Base-by-base conservation (phyloP, 208 protist species). In the Herpetomonas tarakana region DNA sequence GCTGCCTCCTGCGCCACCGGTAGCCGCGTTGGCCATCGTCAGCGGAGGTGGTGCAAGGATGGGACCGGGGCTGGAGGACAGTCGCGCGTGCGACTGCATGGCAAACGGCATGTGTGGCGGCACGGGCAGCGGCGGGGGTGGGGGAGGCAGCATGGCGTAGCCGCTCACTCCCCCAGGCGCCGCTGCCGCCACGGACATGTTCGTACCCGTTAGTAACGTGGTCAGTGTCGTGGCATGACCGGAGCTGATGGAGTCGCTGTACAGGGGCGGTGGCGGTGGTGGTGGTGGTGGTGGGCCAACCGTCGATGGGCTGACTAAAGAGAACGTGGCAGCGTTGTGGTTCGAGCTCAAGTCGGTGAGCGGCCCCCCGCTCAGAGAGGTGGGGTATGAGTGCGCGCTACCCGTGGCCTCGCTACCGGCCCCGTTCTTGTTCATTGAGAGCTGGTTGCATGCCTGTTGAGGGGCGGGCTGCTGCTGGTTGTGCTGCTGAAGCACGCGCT, bases 391-490 rank as follows among this genome's bases (percentile, higher is more conserved):
- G 18, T 19, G 12, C 7, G n/a, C 46, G 35, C 35, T 41, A 41
- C 9, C 9, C 14, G 35, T 14, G 35, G 35, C 9, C 9, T 41
- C 14, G 9, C 6, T 41, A 14, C 35, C 35, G 14, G 35, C 35
- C 6, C 35, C 35, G 14, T 18, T 6, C 9, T 14, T 14, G 9
- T 14, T 14, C 35, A 41, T 41, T 6, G 6, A 14, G 35, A 41
- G 35, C 35, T 18, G 6, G 35, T 58, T 65, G 51, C 39, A 52
- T 25, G 31, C 27, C 2, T 39, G 47, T 18, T 60, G 68, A 18
- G 63, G 50, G 24, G 61, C 55, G 39, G 68, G 50, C 25, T 58
- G 27, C 25, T 61, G 55, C 45, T 67, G 54, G 0, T 28, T 27
- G 27, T 65, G 55, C 29, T 38, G 50, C 7, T 39, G 51, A 18